phyloP scores from a whole-genome alignment of 2,329 filamentous ascomycete genomes.

The Periconia macrospinosa region DNA sequence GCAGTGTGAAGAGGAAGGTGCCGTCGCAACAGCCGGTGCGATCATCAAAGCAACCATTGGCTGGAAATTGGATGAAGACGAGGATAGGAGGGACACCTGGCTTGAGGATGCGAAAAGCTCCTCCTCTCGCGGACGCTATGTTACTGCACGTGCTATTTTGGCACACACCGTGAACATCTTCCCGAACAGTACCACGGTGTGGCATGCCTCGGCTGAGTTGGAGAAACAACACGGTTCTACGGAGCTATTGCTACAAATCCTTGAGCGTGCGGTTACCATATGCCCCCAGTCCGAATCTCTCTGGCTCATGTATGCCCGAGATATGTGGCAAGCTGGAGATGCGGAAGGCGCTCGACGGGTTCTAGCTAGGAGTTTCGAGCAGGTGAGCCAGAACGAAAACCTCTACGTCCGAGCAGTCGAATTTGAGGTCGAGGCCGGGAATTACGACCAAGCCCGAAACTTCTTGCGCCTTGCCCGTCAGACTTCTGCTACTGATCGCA shows the following conservation, averaged over 20 bases:
- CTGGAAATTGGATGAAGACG: constrained; percentile 91
- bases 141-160: constrained; percentile 91
- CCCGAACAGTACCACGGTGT: constrained; percentile 81
- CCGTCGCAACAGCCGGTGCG: constrained; percentile 79
- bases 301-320: constrained; percentile 95
- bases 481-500: constrained; percentile 90
- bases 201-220: constrained; percentile 87
- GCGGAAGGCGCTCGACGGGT: constrained; percentile 85
- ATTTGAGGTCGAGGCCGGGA: constrained; percentile 86
- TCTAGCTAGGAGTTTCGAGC: constrained; percentile 85
- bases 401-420: constrained; percentile 98
- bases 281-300: constrained; percentile 88
- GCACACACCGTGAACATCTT: constrained; percentile 89
- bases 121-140: constrained; percentile 79
- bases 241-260: constrained; percentile 78
- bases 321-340: constrained; percentile 88
- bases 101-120: constrained; percentile 87
- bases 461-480: constrained; percentile 81
- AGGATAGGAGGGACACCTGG: constrained; percentile 95
- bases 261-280: constrained; percentile 92
- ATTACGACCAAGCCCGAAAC: constrained; percentile 78
- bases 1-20: constrained; percentile 89
- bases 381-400: constrained; percentile 95
- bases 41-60: constrained; percentile 93
- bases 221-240: constrained; percentile 87